These are phyloP conservation scores for Apiotrichum siamense DNA, from an alignment of 1,284 basidiomycete species.

Conservation along the genomic window DNA sequence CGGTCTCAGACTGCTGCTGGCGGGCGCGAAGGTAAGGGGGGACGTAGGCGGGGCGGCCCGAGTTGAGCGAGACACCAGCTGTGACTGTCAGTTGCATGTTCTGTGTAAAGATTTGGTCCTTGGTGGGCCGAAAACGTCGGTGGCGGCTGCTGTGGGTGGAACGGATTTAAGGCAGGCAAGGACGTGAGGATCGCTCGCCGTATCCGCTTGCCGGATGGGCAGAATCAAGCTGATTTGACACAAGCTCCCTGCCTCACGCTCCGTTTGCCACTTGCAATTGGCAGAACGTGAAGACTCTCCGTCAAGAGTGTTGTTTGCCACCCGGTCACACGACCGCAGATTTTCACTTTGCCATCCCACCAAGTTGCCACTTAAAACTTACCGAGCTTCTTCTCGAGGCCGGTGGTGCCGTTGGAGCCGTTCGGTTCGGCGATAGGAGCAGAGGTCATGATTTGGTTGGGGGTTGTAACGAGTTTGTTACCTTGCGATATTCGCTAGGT, in stretches of 20 bases:
- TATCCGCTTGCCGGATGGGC: too few relatives aligned
- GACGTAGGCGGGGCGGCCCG: conserved; percentile 73
- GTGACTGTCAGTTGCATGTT: conserved; percentile 5
- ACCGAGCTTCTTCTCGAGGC: conserved; percentile 78
- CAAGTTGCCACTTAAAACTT: too few relatives aligned
- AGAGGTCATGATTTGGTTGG: conserved; percentile 32
- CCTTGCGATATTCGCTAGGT: conserved; percentile 8
- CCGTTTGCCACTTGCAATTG: neutral
- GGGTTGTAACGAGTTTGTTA: conserved; percentile 6
- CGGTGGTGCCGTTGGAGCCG: conserved; percentile 57
- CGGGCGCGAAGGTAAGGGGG: conserved; percentile 74
- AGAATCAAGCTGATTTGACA: too few relatives aligned
- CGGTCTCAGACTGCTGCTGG: conserved; percentile 40
- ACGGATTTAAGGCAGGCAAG: neutral
- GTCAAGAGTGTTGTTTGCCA: neutral
- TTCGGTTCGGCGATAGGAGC: conserved; percentile 28
- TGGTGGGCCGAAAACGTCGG: neutral
- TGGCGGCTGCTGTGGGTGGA: neutral
- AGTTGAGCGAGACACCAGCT: conserved; percentile 49
- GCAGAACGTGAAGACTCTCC: too few relatives aligned
- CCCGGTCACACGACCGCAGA: conserved; percentile 13
- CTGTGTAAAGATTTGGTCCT: too few relatives aligned
- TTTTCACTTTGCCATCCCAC: too few relatives aligned
- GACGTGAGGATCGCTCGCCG: too few relatives aligned
- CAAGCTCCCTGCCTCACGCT: too few relatives aligned